phyloP scores from a whole-genome alignment of 2,329 filamentous ascomycete genomes.

The Mycosphaerella sp. region DNA sequence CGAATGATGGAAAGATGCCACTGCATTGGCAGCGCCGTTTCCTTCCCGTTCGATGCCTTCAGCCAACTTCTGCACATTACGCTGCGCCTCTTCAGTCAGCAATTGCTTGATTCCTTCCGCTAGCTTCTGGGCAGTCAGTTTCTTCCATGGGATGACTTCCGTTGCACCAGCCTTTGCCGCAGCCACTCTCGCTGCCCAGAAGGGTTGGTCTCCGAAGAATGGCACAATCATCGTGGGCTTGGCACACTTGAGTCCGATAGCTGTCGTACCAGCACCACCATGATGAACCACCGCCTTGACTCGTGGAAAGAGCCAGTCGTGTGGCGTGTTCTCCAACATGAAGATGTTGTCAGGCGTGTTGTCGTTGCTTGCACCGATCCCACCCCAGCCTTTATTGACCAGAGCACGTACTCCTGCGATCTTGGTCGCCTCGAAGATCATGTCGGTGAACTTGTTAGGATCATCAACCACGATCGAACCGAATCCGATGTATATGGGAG shows the following conservation, averaged over 20 bases:
- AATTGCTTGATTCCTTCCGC: constrained; percentile 65
- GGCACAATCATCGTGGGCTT: constrained; percentile 70
- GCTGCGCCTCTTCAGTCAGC: constrained; percentile 54
- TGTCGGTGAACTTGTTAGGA: constrained; percentile 58
- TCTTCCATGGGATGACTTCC: constrained; percentile 61
- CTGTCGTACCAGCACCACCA: constrained; percentile 71
- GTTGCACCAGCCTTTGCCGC: constrained; percentile 58
- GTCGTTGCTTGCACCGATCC: constrained; percentile 53
- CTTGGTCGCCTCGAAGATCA: constrained; percentile 64
- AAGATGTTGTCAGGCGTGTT: constrained; percentile 60
- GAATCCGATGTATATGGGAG: constrained; percentile 68
- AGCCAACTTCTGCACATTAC: constrained; percentile 55
- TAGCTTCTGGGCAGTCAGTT: constrained; percentile 56
- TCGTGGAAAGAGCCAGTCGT: constrained; percentile 69
- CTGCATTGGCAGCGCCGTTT: constrained; percentile 64
- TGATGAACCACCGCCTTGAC: constrained; percentile 65
- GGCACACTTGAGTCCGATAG: constrained; percentile 64
- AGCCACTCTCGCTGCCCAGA: constrained; percentile 67
- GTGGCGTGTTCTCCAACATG: constrained; percentile 67
- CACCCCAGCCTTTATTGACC: constrained; percentile 71
- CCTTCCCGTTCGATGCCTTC: constrained; percentile 57
- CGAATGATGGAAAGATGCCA: constrained; percentile 58
- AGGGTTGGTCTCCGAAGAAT: constrained; percentile 74
- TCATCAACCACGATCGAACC: constrained; percentile 71
- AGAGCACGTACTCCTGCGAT: constrained; percentile 62